Evolutionary conservation across 176 grass and related monocot genomes (phyloP).

Genomic region (Metroxylon sagu): DNA sequence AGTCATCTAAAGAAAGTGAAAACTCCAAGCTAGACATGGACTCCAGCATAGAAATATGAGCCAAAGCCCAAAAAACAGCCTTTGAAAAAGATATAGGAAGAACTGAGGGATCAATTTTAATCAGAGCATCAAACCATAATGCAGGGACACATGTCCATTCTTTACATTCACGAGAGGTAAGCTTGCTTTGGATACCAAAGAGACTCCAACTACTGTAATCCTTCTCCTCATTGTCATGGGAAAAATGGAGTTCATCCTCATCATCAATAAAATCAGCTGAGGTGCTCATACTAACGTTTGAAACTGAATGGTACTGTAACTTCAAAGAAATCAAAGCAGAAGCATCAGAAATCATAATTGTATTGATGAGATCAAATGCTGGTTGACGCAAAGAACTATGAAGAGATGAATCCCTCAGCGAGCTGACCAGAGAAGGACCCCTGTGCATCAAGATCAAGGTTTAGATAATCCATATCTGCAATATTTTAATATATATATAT

Average conservation of each 20-base stretch:
- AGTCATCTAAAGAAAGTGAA: slow-evolving; percentile 50
- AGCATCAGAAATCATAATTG: slow-evolving; percentile 87
- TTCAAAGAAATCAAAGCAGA: slow-evolving; percentile 81
- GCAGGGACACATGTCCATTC: slow-evolving; percentile 81
- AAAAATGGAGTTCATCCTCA: slow-evolving; percentile 59
- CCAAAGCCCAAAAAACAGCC: slow-evolving; percentile 79
- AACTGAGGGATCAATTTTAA: slow-evolving; percentile 60
- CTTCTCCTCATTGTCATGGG: slow-evolving; percentile 33
- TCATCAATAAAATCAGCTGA: slow-evolving; percentile 44
- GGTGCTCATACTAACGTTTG: slow-evolving; percentile 26
- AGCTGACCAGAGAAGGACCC: slow-evolving; percentile 82
- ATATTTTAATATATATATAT: not conserved
- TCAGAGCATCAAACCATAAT: slow-evolving; percentile 72
- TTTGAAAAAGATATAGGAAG: slow-evolving; percentile 88
- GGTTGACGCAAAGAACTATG: slow-evolving; percentile 86
- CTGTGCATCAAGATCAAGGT: slow-evolving; percentile 40
- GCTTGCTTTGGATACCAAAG: slow-evolving; percentile 68
- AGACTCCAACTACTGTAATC: slow-evolving; percentile 70
- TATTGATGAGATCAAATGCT: slow-evolving; percentile 90
- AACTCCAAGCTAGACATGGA: slow-evolving; percentile 36
- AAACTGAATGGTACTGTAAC: slow-evolving; percentile 29
- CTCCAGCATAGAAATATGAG: slow-evolving; percentile 64
- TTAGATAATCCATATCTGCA: slow-evolving; percentile 16
- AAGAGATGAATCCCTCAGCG: slow-evolving; percentile 63
- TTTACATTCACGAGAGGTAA: slow-evolving; percentile 61